Evolutionary conservation across 805 yeast species (phyloP), one percentile per base, ranked within the genome.

Genomic region (Saccharomycopsis amapae): DNA sequence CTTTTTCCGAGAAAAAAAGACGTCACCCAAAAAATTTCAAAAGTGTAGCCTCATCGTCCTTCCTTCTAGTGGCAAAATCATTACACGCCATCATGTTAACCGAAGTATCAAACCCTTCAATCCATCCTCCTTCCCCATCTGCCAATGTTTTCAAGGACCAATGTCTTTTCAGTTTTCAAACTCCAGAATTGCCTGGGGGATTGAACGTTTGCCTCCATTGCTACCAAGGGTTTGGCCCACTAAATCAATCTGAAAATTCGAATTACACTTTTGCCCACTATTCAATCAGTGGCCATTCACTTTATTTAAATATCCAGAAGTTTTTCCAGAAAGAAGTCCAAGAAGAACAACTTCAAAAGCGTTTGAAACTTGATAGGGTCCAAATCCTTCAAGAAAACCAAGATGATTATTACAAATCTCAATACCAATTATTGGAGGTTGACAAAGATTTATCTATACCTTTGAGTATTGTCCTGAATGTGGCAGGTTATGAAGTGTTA

Each of bases 121-220:
- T 50, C 10, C 32, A 30, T 9, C 49, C 53, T 22, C 54, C 54
- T n/a, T 20, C 25, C 6, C 20, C 12, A 4, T 22, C 38, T 13
- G 45, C 38, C 25, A 38, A 19, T 13, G 48, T 51, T 17, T 51
- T 42, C 38, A 51, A 48, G 25, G 54, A 51, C 20, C 45, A 51
- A 25, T 51, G 54, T 18, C 13, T 42, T 28, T 51, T 44, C 40
- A 48, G 50, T 24, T 51, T 51, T 24, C 54, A 51, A 26, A 48
- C 52, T 17, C 51, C 54, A n/a, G 54, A 51, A 25, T 15, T 41
- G 34, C 28, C 17, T n/a, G 46, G 42, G 5, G 54, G 54, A 2
- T 28, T 51, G 30, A 51, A 51, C 22, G 50, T 48, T 6, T 51
- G 54, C 23, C 45, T 48, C 10, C 41, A 39, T 12, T 51, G 54